Conservation (phyloP, 129 eudicot species). For the Saposhnikovia divaricata region DNA sequence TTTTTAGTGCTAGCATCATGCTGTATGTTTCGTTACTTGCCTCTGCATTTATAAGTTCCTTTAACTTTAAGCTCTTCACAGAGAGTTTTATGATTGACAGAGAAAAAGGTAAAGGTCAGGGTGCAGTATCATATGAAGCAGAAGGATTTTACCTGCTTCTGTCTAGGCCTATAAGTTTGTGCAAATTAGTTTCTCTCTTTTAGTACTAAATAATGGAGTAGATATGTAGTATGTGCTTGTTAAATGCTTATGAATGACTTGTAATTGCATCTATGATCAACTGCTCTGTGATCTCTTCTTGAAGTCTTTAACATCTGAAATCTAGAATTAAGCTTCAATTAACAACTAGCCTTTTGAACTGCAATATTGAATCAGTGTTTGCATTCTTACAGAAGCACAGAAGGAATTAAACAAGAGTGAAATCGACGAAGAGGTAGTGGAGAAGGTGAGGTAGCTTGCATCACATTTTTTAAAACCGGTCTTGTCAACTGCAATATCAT, state of each 20-base stretch:
- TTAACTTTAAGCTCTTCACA: background rate
- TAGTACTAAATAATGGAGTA: background rate
- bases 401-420: conserved; percentile 47
- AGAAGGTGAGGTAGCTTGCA: conserved; percentile 45
- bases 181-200: background rate
- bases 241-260: background rate
- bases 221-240: background rate
- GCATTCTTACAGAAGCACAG: conserved; percentile 50
- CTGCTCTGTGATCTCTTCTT: background rate
- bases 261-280: background rate
- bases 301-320: background rate
- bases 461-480: background rate
- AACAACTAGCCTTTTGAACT: background rate
- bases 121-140: background rate
- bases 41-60: background rate
- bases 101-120: background rate
- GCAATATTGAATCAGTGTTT: background rate
- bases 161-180: background rate
- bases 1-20: background rate
- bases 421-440: conserved; percentile 86
- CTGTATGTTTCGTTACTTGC: background rate
- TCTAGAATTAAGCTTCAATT: background rate
- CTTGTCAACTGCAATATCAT: background rate
- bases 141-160: background rate
- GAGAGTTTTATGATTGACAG: background rate